phyloP scores from a whole-genome alignment of 768 basidiomycete genomes.

The Xerocomus potaroensis region DNA sequence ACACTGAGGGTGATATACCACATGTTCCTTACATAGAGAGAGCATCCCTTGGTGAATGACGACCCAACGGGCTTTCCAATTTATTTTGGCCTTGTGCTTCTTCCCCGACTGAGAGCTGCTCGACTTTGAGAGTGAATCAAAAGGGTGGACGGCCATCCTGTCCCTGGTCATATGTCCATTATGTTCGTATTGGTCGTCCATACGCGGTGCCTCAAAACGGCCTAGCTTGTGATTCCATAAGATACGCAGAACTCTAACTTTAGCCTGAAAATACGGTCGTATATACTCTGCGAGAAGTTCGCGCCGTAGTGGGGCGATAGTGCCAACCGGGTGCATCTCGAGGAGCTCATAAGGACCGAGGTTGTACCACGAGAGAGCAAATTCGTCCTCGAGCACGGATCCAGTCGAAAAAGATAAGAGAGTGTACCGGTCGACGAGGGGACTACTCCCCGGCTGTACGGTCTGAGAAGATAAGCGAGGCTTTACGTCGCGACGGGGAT shows the following conservation, averaged over 20 bases:
- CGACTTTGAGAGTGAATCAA: conserved; percentile 8
- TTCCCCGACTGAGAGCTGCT: conserved; percentile 15
- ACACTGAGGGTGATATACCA: conserved; percentile 32
- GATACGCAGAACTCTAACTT: conserved; percentile 48
- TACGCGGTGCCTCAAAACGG: conserved; percentile 24
- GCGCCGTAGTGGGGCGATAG: conserved; percentile 42
- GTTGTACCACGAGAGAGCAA: conserved; percentile 52
- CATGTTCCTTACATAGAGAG: conserved; percentile 48
- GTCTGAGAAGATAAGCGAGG: conserved; percentile 11
- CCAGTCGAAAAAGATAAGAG: conserved; percentile 67
- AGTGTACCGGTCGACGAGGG: conserved; percentile 38
- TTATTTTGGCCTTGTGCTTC: conserved; percentile 37
- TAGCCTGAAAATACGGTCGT: conserved; percentile 57
- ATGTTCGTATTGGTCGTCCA: conserved; percentile 2
- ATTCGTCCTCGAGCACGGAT: conserved; percentile 66
- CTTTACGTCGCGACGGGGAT: conserved; percentile 8
- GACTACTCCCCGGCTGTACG: conserved; percentile 5
- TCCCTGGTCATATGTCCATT: conserved; percentile 12
- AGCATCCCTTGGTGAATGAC: conserved; percentile 56
- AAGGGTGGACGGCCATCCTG: conserved; percentile 1
- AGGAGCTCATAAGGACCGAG: conserved; percentile 62
- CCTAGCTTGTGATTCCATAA: conserved; percentile 31
- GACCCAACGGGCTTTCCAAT: conserved; percentile 63
- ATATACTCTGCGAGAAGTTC: conserved; percentile 40
- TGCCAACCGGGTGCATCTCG: conserved; percentile 53